These are phyloP conservation scores for Carex arenaria DNA, from an alignment of 202 grass and related monocot species.

Conservation along the genomic window DNA sequence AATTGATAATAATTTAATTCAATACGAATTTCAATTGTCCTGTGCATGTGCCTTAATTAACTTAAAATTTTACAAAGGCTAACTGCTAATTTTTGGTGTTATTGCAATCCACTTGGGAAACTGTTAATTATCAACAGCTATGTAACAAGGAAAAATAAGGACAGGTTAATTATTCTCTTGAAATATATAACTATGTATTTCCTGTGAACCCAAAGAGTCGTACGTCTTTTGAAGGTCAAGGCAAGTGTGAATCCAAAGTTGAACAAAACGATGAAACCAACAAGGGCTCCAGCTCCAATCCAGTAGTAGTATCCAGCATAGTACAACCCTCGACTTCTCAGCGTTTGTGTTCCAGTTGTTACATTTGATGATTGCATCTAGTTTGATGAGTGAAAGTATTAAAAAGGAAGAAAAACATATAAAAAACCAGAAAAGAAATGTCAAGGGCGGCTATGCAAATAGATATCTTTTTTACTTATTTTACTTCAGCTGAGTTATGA, in stretches of 20 bases:
- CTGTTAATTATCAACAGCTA: background rate
- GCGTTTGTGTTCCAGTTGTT: slow-evolving; percentile 42
- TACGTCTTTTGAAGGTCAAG: slow-evolving; percentile 64
- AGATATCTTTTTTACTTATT: background rate
- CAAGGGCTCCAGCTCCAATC: slow-evolving; percentile 59
- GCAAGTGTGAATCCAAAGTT: slow-evolving; percentile 50
- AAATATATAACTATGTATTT: background rate
- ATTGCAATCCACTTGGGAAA: background rate
- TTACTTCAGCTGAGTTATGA: background rate
- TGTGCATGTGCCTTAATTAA: background rate
- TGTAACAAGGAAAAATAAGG: background rate
- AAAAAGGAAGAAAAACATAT: background rate
- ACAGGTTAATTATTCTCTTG: background rate
- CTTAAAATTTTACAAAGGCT: background rate
- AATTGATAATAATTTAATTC: background rate
- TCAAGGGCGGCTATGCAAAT: background rate
- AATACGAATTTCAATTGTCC: slow-evolving; percentile 7
- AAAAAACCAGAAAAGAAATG: background rate
- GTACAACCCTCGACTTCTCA: slow-evolving; percentile 53
- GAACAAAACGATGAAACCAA: slow-evolving; percentile 51
- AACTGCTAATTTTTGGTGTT: background rate
- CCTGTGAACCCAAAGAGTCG: background rate
- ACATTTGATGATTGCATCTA: background rate
- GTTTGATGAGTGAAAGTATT: slow-evolving; percentile 2
- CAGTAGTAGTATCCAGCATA: slow-evolving; percentile 60